Conservation (phyloP, 2,329 filamentous ascomycete genomes). For the Leptoxyphium fumago region DNA sequence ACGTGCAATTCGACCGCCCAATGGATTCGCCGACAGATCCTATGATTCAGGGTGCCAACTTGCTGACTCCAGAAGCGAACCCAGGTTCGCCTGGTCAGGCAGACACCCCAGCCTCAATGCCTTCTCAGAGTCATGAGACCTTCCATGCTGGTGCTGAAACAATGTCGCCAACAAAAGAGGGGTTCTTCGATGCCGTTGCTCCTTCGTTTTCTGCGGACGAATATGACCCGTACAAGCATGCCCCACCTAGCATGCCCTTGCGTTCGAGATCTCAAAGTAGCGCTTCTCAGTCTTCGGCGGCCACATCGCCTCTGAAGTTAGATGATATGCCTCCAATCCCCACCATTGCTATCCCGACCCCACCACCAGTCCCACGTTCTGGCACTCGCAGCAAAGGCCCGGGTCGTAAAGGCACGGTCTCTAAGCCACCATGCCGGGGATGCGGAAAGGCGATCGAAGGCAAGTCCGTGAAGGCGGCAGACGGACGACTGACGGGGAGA, state of each 20-base stretch:
- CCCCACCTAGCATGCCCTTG: constrained; percentile 2
- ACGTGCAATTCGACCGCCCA: constrained; percentile 1
- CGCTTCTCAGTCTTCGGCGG: constrained; percentile 1
- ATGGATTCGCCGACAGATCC: constrained; percentile 22
- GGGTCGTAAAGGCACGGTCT: constrained; percentile 16
- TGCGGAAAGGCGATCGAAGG: constrained; percentile 67
- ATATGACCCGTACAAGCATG: constrained; percentile 6
- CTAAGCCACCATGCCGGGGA: constrained; percentile 65
- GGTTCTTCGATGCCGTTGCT: not conserved
- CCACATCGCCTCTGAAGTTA: not conserved
- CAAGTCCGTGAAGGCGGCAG: constrained; percentile 86
- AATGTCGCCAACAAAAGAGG: not conserved
- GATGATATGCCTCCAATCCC: not conserved
- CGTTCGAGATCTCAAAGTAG: constrained; percentile 5
- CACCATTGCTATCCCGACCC: not conserved
- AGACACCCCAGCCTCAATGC: not conserved
- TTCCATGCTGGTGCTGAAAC: not conserved
- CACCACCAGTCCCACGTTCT: not conserved
- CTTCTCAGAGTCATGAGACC: not conserved
- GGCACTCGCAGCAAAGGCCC: not conserved
- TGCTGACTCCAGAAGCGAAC: not conserved
- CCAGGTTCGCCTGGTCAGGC: not conserved
- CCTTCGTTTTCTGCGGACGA: constrained; percentile 1
- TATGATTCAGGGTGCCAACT: constrained; percentile 4
- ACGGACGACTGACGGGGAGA: constrained; percentile 77